Conservation (phyloP, 805 yeast genomes). For the Kluyveromyces starmeri region DNA sequence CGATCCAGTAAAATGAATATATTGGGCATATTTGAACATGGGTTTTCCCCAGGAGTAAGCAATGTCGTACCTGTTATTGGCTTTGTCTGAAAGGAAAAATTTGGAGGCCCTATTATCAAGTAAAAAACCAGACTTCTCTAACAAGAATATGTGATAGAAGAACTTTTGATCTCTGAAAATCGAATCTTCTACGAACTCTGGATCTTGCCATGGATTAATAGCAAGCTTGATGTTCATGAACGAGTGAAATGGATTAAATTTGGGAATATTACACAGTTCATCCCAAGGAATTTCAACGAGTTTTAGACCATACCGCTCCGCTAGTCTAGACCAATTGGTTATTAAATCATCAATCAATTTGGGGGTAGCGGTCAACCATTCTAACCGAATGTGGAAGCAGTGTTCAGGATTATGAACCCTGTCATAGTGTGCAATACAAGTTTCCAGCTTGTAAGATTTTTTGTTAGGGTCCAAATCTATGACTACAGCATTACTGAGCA, state of each 20-base stretch:
- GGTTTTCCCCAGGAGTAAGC: conserved; percentile 90
- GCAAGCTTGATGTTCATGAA: conserved; percentile 59
- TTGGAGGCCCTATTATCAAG: conserved; percentile 72
- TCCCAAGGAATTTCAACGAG: conserved; percentile 87
- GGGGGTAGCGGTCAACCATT: conserved; percentile 89
- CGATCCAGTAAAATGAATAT: conserved; percentile 81
- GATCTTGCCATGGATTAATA: conserved; percentile 63
- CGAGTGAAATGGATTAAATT: conserved; percentile 80
- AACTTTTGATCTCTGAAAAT: conserved; percentile 45
- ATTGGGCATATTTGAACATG: conserved; percentile 73
- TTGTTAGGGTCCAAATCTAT: conserved; percentile 68
- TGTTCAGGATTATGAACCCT: conserved; percentile 89
- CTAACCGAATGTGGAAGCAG: conserved; percentile 82
- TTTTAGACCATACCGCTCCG: conserved; percentile 76
- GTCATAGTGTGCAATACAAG: conserved; percentile 79
- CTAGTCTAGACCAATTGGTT: conserved; percentile 67
- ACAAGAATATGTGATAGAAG: conserved; percentile 68
- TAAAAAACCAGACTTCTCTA: conserved; percentile 64
- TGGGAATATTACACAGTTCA: conserved; percentile 71
- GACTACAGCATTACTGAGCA: conserved; percentile 56
- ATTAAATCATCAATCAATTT: conserved; percentile 74
- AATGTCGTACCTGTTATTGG: conserved; percentile 46
- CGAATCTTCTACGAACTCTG: conserved; percentile 37
- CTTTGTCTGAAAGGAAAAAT: conserved; percentile 38
- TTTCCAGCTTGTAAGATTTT: conserved; percentile 69